A percentile compares a stretch with the other conserved stretches of the same genome.
These are phyloP conservation scores for Vitis hybrid DNA, from an alignment of 177 flowering plant genomes.

Conservation along the genomic window DNA sequence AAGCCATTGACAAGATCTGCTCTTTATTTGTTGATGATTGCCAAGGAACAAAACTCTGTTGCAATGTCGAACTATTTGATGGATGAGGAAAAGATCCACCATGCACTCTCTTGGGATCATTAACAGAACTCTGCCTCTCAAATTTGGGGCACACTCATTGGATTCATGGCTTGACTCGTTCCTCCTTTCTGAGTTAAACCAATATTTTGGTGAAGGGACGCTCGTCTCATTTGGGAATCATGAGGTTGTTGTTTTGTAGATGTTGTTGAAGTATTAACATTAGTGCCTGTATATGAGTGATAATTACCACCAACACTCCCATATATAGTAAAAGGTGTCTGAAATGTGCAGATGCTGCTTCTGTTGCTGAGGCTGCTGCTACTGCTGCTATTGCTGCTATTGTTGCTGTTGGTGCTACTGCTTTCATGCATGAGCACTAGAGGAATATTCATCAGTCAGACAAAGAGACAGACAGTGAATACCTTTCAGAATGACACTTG, in stretches of 20 bases:
- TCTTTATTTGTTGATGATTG: slow-evolving; percentile 46
- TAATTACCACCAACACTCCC: slow-evolving; percentile 47
- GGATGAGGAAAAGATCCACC: slow-evolving; percentile 50
- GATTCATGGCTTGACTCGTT: slow-evolving; percentile 39
- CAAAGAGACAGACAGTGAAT: no score
- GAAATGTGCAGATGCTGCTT: slow-evolving; percentile 59
- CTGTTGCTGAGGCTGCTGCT: no score
- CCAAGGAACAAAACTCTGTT: slow-evolving; percentile 51
- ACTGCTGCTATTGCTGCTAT: slow-evolving; percentile 20
- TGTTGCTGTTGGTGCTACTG: neutral
- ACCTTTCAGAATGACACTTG: no score
- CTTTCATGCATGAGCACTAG: no score
- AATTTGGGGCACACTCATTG: slow-evolving; percentile 40
- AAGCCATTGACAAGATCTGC: slow-evolving; percentile 35
- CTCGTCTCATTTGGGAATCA: slow-evolving; percentile 63
- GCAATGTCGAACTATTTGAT: slow-evolving; percentile 38
- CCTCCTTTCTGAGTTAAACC: slow-evolving; percentile 45
- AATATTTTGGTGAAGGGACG: slow-evolving; percentile 45
- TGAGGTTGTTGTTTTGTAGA: slow-evolving; percentile 53
- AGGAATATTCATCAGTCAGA: no score
- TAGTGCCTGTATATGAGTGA: slow-evolving; percentile 48
- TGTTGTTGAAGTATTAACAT: slow-evolving; percentile 42
- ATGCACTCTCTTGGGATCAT: slow-evolving; percentile 58
- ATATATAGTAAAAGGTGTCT: slow-evolving; percentile 58
- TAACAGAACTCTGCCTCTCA: slow-evolving; percentile 47